These are phyloP conservation scores for Hyphopichia homilentoma DNA, from an alignment of 805 yeast species.

Conservation along the genomic window DNA sequence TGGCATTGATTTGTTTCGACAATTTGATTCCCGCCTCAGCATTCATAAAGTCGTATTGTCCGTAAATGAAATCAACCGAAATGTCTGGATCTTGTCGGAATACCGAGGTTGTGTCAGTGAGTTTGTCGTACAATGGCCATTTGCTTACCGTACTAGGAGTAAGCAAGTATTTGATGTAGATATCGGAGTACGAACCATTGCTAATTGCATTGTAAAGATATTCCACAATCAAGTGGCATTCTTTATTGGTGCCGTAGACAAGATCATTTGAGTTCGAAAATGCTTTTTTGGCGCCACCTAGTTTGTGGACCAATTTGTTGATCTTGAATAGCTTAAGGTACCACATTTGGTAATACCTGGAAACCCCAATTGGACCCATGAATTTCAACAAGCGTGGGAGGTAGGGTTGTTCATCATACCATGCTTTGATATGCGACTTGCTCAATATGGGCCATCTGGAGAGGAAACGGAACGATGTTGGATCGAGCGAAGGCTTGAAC, in stretches of 20 bases:
- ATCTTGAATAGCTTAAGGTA: slow-evolving; percentile 36
- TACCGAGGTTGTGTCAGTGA: slow-evolving; percentile 15
- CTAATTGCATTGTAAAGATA: slow-evolving; percentile 40
- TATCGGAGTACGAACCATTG: slow-evolving; percentile 35
- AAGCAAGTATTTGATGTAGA: slow-evolving; percentile 45
- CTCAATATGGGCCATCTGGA: slow-evolving; percentile 44
- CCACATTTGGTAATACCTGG: slow-evolving; percentile 38
- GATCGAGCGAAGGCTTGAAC: slow-evolving; percentile 37
- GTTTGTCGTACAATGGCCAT: slow-evolving; percentile 62
- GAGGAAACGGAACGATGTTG: slow-evolving; percentile 42
- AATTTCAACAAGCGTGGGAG: slow-evolving; percentile 46
- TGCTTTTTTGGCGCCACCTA: slow-evolving; percentile 25
- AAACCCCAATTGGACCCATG: slow-evolving; percentile 40
- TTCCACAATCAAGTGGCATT: slow-evolving; percentile 33
- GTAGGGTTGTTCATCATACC: slow-evolving; percentile 42
- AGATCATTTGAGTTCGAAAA: slow-evolving; percentile 25
- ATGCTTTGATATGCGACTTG: slow-evolving; percentile 20
- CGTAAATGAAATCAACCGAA: slow-evolving; percentile 52
- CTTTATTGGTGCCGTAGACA: slow-evolving; percentile 36
- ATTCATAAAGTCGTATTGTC: slow-evolving; percentile 75
- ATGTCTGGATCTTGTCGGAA: slow-evolving; percentile 12
- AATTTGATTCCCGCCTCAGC: slow-evolving; percentile 46
- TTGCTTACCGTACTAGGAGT: slow-evolving; percentile 60
- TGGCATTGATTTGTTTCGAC: slow-evolving; percentile 17
- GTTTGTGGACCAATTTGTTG: slow-evolving; percentile 28